Conservation (phyloP, 2,329 filamentous ascomycete species). For the Aspergillus aculeatus region DNA sequence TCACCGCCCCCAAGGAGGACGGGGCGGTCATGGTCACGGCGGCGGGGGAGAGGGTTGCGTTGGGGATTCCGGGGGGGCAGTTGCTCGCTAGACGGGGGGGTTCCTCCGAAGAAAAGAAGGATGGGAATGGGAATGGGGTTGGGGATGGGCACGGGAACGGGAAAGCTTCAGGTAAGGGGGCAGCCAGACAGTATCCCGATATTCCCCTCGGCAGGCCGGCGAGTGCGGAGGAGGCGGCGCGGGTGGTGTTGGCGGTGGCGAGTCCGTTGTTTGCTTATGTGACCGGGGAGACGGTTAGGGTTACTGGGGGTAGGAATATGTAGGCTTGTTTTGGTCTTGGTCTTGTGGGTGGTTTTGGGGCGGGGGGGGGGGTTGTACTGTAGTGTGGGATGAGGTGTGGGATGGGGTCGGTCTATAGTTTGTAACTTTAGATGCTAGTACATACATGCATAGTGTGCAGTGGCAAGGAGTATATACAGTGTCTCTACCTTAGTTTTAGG, state of each 20-base stretch:
- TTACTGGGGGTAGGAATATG: conserved; percentile 72
- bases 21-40: conserved; percentile 76
- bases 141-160: conserved; percentile 22
- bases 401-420: too few relatives aligned
- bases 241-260: conserved; percentile 71
- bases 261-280: conserved; percentile 85
- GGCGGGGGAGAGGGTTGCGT: conserved; percentile 69
- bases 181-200: conserved; percentile 52
- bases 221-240: conserved; percentile 76
- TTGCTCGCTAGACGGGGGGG: conserved; percentile 28
- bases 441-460: too few relatives aligned
- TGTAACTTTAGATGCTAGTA: too few relatives aligned
- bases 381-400: too few relatives aligned
- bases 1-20: conserved; percentile 81
- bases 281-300: conserved; percentile 80
- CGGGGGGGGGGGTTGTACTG: too few relatives aligned
- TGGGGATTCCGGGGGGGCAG: conserved; percentile 70
- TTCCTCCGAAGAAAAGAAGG: too few relatives aligned
- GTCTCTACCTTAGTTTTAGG: too few relatives aligned
- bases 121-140: too few relatives aligned
- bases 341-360: neutral
- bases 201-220: conserved; percentile 78
- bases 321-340: conserved; percentile 32
- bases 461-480: too few relatives aligned
- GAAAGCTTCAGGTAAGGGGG: neutral